Evolutionary conservation across 2,329 filamentous ascomycete species (phyloP).

Genomic region (Cordyceps tenuipes): DNA sequence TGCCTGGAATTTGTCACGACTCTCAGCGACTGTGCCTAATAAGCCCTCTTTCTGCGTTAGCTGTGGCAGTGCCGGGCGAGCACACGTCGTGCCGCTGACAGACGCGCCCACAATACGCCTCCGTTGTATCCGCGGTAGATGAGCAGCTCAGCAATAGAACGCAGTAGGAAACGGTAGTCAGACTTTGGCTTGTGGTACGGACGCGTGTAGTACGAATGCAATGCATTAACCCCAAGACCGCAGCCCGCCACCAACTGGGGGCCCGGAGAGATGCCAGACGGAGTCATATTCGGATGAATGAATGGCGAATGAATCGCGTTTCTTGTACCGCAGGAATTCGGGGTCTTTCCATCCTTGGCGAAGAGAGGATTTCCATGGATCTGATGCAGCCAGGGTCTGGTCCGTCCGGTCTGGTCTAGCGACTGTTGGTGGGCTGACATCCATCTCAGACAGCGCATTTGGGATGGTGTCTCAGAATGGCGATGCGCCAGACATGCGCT

Average conservation of each 20-base stretch:
- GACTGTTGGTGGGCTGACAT: too few species aligned
- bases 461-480: neutral
- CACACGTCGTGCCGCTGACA: neutral
- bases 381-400: neutral
- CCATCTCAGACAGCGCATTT: neutral
- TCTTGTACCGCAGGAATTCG: neutral
- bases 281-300: neutral
- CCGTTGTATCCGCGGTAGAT: neutral
- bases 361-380: neutral
- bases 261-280: too few species aligned
- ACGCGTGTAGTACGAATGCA: neutral
- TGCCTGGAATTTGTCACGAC: neutral
- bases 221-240: neutral
- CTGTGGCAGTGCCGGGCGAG: conserved; percentile 6
- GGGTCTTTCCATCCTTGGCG: neutral
- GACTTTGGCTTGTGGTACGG: neutral
- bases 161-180: neutral
- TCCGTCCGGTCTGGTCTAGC: neutral
- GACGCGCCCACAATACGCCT: neutral
- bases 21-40: neutral
- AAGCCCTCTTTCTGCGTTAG: neutral
- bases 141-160: neutral
- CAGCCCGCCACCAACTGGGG: neutral
- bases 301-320: neutral
- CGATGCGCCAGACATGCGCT: neutral